Evolutionary conservation across 2,329 filamentous ascomycete genomes (phyloP).

Genomic region (Fusarium floridanum): DNA sequence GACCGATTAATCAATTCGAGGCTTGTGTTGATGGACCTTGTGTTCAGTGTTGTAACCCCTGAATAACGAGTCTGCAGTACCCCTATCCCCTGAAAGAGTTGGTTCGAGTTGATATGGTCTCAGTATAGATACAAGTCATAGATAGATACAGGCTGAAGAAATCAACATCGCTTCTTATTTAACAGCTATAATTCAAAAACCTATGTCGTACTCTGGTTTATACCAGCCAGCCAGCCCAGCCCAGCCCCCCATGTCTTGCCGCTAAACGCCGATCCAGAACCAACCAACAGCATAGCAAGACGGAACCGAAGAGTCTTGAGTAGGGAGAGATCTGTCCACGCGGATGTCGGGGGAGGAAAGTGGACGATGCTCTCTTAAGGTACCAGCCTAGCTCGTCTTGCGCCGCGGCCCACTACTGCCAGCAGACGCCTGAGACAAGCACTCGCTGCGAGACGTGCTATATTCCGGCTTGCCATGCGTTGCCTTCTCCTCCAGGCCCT

Average conservation of each 20-base stretch:
- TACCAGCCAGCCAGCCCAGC: constrained; percentile 27
- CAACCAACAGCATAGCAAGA: constrained; percentile 30
- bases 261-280: constrained; percentile 45
- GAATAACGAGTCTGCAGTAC: background rate
- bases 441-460: background rate
- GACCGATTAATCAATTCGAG: constrained; percentile 11
- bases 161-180: constrained; percentile 37
- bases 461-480: background rate
- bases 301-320: constrained; percentile 3
- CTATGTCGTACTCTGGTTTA: constrained; percentile 36
- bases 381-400: background rate
- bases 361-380: background rate
- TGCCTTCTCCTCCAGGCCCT: background rate
- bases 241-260: constrained; percentile 35
- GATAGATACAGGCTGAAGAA: background rate
- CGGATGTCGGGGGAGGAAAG: background rate
- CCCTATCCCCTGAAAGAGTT: background rate
- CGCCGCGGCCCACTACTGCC: background rate
- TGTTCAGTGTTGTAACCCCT: background rate
- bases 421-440: background rate
- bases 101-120: background rate
- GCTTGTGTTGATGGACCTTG: background rate
- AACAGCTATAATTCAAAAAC: constrained; percentile 39
- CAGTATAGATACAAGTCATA: background rate
- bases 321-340: constrained; percentile 3